phyloP scores from a whole-genome alignment of 805 yeast genomes.

The Saccharomycopsis sp. region DNA sequence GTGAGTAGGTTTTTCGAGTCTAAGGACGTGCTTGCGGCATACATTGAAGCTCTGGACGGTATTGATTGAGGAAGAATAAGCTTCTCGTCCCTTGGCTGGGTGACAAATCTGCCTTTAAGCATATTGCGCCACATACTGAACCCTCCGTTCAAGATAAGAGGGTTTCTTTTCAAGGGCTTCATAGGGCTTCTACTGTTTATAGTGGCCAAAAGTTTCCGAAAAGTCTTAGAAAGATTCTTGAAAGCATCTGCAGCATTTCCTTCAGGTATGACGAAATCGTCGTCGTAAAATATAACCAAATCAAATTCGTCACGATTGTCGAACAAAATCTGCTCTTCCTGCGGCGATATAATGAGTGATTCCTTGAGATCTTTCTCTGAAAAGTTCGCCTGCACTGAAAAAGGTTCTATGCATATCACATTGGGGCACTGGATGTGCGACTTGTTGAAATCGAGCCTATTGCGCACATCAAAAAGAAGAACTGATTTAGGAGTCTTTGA shows the following conservation, averaged over 20 bases:
- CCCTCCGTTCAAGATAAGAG: conserved; percentile 51
- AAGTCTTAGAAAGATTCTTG: conserved; percentile 20
- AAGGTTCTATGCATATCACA: conserved; percentile 72
- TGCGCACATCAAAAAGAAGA: conserved; percentile 68
- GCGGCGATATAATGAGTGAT: conserved; percentile 51
- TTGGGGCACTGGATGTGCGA: conserved; percentile 58
- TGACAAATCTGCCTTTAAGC: conserved; percentile 18
- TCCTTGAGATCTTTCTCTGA: conserved; percentile 63
- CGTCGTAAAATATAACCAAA: conserved; percentile 58
- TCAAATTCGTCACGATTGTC: conserved; percentile 48
- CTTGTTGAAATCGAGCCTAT: conserved; percentile 49
- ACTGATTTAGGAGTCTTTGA: conserved; percentile 30
- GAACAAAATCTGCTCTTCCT: conserved; percentile 49
- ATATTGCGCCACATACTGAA: conserved; percentile 36
- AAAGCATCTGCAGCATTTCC: conserved; percentile 7
- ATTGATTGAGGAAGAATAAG: conserved; percentile 12
- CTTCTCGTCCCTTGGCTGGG: conserved; percentile 18
- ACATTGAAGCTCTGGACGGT: conserved; percentile 15
- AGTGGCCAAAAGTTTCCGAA: conserved; percentile 31
- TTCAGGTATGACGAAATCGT: conserved; percentile 6
- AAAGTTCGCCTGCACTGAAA: conserved; percentile 41
- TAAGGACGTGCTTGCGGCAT: conserved; percentile 4
- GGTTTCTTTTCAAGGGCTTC: conserved; percentile 34
- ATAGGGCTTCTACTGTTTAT: conserved; percentile 34
- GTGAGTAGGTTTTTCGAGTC: too few relatives aligned